Evolutionary conservation across 2,329 filamentous ascomycete species (phyloP), one percentile per base, ranked within the genome.

Genomic region (Penicillium sp.): DNA sequence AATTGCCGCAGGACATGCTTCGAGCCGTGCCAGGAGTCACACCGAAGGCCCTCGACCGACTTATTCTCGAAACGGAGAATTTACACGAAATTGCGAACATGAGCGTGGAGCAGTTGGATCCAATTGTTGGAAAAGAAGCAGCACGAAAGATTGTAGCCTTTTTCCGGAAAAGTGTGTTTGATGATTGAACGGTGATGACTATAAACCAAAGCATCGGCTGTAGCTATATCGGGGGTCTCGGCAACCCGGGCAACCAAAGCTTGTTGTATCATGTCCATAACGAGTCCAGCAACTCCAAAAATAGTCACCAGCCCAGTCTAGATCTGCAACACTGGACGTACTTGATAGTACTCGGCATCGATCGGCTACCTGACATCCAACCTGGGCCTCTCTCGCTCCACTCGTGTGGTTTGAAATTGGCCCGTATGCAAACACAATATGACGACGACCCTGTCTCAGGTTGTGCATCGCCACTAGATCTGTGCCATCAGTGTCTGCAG

Each of bases 1-100:
- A 85, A 51, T 83, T 88, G 59, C 88, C 90, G 27, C 88, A 94
- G 70, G 91, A 97, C 64, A 95, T 97, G 88, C 71, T 98, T 53
- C 76, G 85, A 27, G 80, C 82, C 1, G 84, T 97, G 9, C 93
- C 93, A 0, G 93, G 93, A 0, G 81, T 97, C 11, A 91, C 82
- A 32, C 83, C 84, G 9, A 86, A 88, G 70, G 90, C 88, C 52
- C 76, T 95, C 32, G 82, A 81, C 61, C 82, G 80, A 52, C 60
- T 98, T 39, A 82, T 86, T 32, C 62, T 90, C 18, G 80, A 87
- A 63, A 81, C 85, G 55, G 84, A 85, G 55, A 95, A 83, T 68
- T 75, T 98, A 32, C 75, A 77, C 45, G 90, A 94, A 59, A 76
- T 98, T 56, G 89, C 89, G 29, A 95, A 96, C 69, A 88, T 95